phyloP scores from a whole-genome alignment of 192 early-diverging fungal genomes.

The Geranomyces variabilis region DNA sequence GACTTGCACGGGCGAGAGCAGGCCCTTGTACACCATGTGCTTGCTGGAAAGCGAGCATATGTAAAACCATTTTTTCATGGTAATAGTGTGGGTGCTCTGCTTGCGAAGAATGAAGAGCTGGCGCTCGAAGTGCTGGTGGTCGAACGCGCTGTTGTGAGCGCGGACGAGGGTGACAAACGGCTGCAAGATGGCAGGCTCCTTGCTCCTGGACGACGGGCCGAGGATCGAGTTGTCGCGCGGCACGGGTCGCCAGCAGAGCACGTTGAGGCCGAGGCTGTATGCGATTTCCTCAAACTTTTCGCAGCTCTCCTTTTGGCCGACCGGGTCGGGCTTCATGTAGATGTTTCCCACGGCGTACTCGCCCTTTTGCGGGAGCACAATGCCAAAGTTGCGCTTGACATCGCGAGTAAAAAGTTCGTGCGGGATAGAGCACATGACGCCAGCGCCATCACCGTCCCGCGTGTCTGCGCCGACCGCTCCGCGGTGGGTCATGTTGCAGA shows the following conservation, averaged over 20 bases:
- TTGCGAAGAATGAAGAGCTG: constrained; percentile 91
- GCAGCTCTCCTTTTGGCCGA: constrained; percentile 71
- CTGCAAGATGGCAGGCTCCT: constrained; percentile 91
- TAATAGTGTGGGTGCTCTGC: constrained; percentile 83
- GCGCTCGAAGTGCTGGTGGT: constrained; percentile 71
- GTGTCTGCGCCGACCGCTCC: constrained; percentile 92
- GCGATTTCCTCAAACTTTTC: constrained; percentile 81
- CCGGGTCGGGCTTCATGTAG: constrained; percentile 76
- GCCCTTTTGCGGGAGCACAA: constrained; percentile 71
- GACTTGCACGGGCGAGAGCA: constrained; percentile 91
- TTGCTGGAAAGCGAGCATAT: constrained; percentile 93
- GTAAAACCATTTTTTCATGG: constrained; percentile 91
- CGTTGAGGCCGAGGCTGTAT: constrained; percentile 67
- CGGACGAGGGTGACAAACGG: constrained; percentile 78
- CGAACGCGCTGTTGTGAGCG: constrained; percentile 36
- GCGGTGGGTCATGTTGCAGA: constrained; percentile 99
- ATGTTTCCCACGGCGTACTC: constrained; percentile 98
- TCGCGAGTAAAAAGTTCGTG: constrained; percentile 81
- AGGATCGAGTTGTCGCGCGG: constrained; percentile 85
- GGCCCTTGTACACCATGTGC: constrained; percentile 97
- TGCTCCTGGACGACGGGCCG: constrained; percentile 83
- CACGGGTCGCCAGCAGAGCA: constrained; percentile 88
- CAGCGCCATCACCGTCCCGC: constrained; percentile 98
- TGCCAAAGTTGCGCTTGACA: constrained; percentile 53
- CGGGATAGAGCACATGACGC: constrained; percentile 94